Evolutionary conservation across 306 rosid species (phyloP), one percentile per base, ranked within the genome.

Genomic region (Acacia confusa): DNA sequence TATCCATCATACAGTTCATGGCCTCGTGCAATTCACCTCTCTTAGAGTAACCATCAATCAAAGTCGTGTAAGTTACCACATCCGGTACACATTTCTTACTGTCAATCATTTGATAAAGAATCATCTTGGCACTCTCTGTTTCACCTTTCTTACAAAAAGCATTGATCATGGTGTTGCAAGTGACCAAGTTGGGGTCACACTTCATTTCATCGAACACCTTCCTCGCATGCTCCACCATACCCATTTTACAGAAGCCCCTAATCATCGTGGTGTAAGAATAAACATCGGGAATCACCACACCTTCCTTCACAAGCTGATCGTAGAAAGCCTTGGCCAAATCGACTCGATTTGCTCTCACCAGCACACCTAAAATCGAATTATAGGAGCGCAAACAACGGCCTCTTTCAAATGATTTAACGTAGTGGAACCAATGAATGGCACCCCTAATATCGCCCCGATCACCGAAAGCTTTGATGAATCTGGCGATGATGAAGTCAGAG

Each of bases 181-280:
- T 86, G 57, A 88, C n/a, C 70, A 44, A 9, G 50, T 81, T 88
- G 4, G 90, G 92, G 28, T 74, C 82, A 40, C 89, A 88, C 47
- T 11, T 22, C 94, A 90, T 90, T 86, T 88, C 87, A 25, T 86
- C 89, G 77, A 90, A 88, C 90, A 86, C 82, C 85, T 88, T 88
- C 13, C 30, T 9, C 0, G 92, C 94, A 83, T 70, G 47, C 55
- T 82, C 82, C 12, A 82, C 60, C 86, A 83, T 53, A 38, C 92
- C 90, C 70, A 55, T 76, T 81, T 88, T 88, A 45, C 87, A 86
- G 15, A 81, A 85, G 1, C 94, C 94, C 27, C 86, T 74, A 1
- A 90, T 88, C 83, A 88, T 84, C 3, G 74, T 85, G 3, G 87
- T 86, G 74, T 67, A 80, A 81, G 94, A 85, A 72, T 60, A 86